These are phyloP conservation scores for Naegleria fowleri DNA, from an alignment of 208 protist genomes.

Conservation along the genomic window DNA sequence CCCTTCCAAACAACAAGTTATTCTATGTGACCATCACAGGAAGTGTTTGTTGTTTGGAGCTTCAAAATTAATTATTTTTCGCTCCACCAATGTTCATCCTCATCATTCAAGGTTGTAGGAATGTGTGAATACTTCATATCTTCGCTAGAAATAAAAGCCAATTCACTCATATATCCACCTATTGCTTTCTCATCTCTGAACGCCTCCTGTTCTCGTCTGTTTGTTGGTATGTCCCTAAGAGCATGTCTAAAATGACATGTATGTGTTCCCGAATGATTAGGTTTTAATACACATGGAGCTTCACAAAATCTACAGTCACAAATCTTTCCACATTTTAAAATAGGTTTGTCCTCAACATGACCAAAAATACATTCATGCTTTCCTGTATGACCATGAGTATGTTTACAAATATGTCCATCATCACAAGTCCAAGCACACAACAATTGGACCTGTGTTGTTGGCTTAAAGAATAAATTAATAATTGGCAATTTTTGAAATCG, in stretches of 20 bases:
- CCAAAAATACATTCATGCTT: slow-evolving; percentile 22
- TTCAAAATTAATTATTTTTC: background rate
- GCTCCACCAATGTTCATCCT: slow-evolving; percentile 23
- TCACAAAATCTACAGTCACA: slow-evolving; percentile 31
- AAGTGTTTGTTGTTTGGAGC: background rate
- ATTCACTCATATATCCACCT: slow-evolving; percentile 28
- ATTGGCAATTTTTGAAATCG: background rate
- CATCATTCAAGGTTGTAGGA: background rate
- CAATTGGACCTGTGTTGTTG: slow-evolving; percentile 8
- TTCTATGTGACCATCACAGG: background rate
- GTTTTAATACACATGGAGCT: background rate
- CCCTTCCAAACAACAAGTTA: background rate
- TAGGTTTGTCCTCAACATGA: background rate
- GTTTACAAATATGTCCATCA: slow-evolving; percentile 27
- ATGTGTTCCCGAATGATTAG: slow-evolving; percentile 22
- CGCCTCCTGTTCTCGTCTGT: background rate
- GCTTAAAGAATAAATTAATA: background rate
- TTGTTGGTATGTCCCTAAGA: slow-evolving; percentile 7
- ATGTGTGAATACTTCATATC: slow-evolving; percentile 28
- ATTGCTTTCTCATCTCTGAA: slow-evolving; percentile 29
- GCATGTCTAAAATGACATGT: slow-evolving; percentile 25
- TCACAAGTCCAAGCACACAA: slow-evolving; percentile 21
- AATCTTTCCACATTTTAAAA: background rate
- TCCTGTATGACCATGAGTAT: slow-evolving; percentile 1
- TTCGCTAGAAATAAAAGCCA: slow-evolving; percentile 15